These are phyloP conservation scores for Aspergillus pseudoviridinutans DNA, from an alignment of 2,329 filamentous ascomycete genomes.

Conservation along the genomic window DNA sequence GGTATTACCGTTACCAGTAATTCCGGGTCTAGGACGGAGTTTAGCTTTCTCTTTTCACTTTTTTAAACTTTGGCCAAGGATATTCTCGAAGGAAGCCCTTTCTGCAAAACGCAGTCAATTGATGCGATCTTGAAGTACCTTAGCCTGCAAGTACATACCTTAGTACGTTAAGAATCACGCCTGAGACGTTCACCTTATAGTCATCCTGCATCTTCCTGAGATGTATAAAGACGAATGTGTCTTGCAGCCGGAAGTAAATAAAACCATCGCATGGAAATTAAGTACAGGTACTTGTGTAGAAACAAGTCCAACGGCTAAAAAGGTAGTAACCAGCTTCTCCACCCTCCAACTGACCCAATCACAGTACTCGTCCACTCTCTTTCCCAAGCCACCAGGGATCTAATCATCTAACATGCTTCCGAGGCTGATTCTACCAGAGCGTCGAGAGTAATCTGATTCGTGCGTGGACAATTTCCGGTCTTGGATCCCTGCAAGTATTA, in stretches of 20 bases:
- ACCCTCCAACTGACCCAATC: background rate
- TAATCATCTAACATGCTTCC: background rate
- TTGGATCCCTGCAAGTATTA: background rate
- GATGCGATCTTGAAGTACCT: no score
- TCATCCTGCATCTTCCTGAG: background rate
- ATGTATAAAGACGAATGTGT: background rate
- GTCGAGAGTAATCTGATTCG: background rate
- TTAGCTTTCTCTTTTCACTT: background rate
- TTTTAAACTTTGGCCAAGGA: constrained; percentile 3
- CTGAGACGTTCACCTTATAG: background rate
- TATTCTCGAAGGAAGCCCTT: constrained; percentile 4
- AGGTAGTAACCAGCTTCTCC: background rate
- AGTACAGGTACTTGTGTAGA: no score
- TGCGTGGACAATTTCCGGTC: background rate
- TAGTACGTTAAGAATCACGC: background rate
- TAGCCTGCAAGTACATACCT: no score
- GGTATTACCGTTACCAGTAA: constrained; percentile 2
- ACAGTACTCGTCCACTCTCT: background rate
- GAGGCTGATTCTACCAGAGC: background rate
- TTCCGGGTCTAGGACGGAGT: background rate
- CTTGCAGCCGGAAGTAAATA: background rate
- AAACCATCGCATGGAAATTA: background rate
- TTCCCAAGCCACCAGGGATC: background rate
- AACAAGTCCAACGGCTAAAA: background rate
- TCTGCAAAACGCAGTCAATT: background rate